phyloP scores from a whole-genome alignment of 2,329 filamentous ascomycete species.

The Thelonectria blattea region DNA sequence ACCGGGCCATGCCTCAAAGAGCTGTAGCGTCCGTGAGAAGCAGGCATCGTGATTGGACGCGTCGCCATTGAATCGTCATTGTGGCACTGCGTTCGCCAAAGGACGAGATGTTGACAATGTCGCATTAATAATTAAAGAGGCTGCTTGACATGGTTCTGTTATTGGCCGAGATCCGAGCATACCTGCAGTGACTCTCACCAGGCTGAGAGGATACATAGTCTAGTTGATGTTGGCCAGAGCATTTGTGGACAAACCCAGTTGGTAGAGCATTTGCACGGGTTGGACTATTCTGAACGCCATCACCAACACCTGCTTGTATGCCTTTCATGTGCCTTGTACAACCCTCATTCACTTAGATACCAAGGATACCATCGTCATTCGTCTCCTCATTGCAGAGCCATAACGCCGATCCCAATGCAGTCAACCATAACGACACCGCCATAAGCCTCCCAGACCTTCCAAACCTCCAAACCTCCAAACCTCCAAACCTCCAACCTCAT shows the following conservation, averaged over 20 bases:
- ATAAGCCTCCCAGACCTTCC: no score
- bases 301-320: no score
- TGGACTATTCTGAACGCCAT: no score
- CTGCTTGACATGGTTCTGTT: neutral
- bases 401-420: slow-evolving; percentile 24
- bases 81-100: slow-evolving; percentile 10
- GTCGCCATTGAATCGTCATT: slow-evolving; percentile 15
- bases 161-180: slow-evolving; percentile 1
- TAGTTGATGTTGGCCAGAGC: no score
- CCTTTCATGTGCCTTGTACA: no score
- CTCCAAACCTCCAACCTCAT: neutral
- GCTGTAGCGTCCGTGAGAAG: neutral
- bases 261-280: no score
- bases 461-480: slow-evolving; percentile 4
- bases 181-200: no score
- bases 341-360: no score
- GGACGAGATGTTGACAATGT: neutral
- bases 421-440: slow-evolving; percentile 7
- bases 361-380: neutral
- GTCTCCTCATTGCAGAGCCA: slow-evolving; percentile 13
- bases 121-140: no score
- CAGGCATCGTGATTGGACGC: slow-evolving; percentile 20
- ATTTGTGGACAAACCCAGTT: no score
- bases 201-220: no score
- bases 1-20: slow-evolving; percentile 3